Base-by-base conservation (phyloP, 2,329 filamentous ascomycete species). In the Lasiodiplodia citricola region DNA sequence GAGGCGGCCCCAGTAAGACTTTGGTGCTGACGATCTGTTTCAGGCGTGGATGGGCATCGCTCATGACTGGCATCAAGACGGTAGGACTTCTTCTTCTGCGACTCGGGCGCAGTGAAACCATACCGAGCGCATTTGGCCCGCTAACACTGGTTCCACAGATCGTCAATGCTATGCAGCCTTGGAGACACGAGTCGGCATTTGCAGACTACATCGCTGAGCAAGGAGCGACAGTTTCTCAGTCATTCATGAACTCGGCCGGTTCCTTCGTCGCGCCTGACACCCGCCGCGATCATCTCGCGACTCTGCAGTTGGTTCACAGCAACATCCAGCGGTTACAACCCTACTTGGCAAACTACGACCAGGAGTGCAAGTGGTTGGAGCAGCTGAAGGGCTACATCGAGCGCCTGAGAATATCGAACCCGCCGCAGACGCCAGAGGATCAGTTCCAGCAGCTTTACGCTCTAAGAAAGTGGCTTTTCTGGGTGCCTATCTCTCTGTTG, bases 381-480 rank as follows among this genome's bases (percentile, higher is more conserved):
- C 84, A 85, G 70, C 74, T 86, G 1, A 77, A 81, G 65, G 78
- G 79, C 41, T 85, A 84, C 73, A 76, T 85, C 31, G 80, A 84
- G 66, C 80, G 82, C 14, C 73, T 85, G 41, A 74, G 81, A 69
- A 73, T 75, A 37, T 80, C 82, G 2, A 76, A 73, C 35, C 77
- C 82, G 41, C 78, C 83, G 18, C 79, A 81, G 64, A 80, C 80
- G 2, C 89, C 94, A 28, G 91, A 93, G 71, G 90, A 96, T 77
- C 93, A 97, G 76, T 98, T 97, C 77, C 91, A 94, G 75, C 92
- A 94, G 72, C 88, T 98, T 13, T 94, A 96, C 72, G 91, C 93
- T 11, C 87, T 99, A 69, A 88, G 94, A 67, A 92, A 92, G 73
- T 97, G 95, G 94, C 87, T 98, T 18, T 97, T 98, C 81, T 98